Conservation (phyloP, 495 filamentous ascomycete genomes). For the Penicillium crystallinum region DNA sequence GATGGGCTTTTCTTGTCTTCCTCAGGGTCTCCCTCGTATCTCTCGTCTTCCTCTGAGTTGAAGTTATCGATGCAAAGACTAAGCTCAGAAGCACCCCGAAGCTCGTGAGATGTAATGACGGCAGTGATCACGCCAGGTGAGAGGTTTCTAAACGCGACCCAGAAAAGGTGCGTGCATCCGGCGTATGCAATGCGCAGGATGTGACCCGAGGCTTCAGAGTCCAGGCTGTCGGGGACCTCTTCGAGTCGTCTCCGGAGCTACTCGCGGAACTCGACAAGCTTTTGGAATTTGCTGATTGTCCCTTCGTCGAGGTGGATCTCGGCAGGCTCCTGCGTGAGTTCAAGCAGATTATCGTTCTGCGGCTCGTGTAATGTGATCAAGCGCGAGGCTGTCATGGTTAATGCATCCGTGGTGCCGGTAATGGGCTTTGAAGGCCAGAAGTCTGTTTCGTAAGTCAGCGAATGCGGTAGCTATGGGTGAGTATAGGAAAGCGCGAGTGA, state of each 20-base stretch:
- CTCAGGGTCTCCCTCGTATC: slow-evolving; percentile 2
- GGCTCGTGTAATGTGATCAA: slow-evolving; percentile 4
- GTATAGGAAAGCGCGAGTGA: neutral
- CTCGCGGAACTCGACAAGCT: slow-evolving; percentile 5
- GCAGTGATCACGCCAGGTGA: slow-evolving; percentile 4
- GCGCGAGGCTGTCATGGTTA: neutral
- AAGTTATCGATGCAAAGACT: slow-evolving; percentile 8
- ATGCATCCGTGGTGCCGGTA: neutral
- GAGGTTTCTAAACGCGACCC: slow-evolving; percentile 11
- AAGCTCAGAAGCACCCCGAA: slow-evolving; percentile 12
- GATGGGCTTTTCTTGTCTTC: neutral
- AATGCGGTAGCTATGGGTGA: slow-evolving; percentile 1
- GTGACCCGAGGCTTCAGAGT: slow-evolving; percentile 6
- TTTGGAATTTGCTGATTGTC: slow-evolving; percentile 1
- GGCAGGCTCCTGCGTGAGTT: slow-evolving; percentile 10
- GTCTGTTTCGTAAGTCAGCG: slow-evolving; percentile 10
- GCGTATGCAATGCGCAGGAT: slow-evolving; percentile 12
- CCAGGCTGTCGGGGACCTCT: slow-evolving; percentile 9
- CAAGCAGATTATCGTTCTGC: slow-evolving; percentile 13
- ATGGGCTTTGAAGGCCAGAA: slow-evolving; percentile 3
- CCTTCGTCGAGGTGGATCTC: neutral
- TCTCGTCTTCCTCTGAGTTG: no score
- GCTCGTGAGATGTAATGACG: slow-evolving; percentile 8
- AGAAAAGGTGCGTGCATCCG: slow-evolving; percentile 10
- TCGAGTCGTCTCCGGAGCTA: slow-evolving; percentile 10